Evolutionary conservation across 2,329 filamentous ascomycete species (phyloP), one percentile per base, ranked within the genome.

Genomic region (Cladosporium sp.): DNA sequence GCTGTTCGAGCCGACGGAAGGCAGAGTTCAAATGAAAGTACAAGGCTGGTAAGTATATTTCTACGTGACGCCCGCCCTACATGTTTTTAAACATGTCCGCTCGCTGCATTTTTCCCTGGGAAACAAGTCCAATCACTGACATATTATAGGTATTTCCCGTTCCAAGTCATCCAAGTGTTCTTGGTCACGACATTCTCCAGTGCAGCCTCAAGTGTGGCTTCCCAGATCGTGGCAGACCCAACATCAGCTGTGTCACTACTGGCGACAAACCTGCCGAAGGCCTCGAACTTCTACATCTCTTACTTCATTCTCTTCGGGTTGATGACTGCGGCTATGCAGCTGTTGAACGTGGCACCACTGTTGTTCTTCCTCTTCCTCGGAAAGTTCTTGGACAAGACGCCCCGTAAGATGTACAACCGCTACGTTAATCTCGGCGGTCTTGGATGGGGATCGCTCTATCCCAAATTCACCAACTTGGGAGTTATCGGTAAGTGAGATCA

Each of bases 321-420:
- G 1, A 62, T 64, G 43, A 62, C 62, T 0, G 64, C 66, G 12
- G 63, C 70, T 3, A 51, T 66, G 42, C 63, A 66, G 6, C 59
- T 73, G 5, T 51, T 72, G 42, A 66, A 69, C 28, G 34, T 73
- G 9, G 66, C 61, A 1, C 66, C 66, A 6, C 60, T 73, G 25
- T 45, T 73, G 37, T 61, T 70, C 37, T 64, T 65, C 17, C 40
- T 68, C 14, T n/a, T 73, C 5, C 59, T 73, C 15, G 66, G 65
- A 14, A 67, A 64, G 25, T 59, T 72, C 22, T 55, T 73, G 14
- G 71, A 72, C 52, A 76, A 73, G 61, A 77, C 75, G 0, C 76
- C 76, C 12, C 69, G 77, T 15, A 77, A 76, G 66, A 73, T 75
- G 61, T 79, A 75, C 63, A 71, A 76, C 40, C 73, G 75, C 22